Evolutionary conservation across 495 filamentous ascomycete species (phyloP).

Genomic region (Xylaria palmicola): DNA sequence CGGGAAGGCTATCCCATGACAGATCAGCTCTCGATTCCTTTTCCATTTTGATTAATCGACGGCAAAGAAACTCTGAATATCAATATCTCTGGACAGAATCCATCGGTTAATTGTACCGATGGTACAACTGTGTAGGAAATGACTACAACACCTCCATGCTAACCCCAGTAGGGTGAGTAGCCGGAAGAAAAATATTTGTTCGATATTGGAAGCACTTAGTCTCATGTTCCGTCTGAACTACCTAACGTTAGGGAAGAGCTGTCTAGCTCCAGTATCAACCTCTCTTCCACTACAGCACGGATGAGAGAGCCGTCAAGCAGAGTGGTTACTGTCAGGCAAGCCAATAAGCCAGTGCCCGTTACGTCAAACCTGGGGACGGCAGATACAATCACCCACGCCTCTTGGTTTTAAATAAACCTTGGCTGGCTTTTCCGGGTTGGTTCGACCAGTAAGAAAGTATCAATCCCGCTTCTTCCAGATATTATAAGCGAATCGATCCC

Average conservation of each 20-base stretch:
- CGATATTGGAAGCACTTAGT: no score
- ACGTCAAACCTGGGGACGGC: background rate
- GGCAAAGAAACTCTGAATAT: no score
- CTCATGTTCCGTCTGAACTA: no score
- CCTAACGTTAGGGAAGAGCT: background rate
- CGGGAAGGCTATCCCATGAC: background rate
- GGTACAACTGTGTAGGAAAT: no score
- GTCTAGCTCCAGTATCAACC: background rate
- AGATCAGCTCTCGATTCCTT: background rate
- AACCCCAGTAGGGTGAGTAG: no score
- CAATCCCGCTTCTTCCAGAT: conserved; percentile 10
- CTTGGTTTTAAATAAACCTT: background rate
- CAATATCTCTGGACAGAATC: no score
- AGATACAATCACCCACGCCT: background rate
- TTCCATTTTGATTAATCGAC: no score
- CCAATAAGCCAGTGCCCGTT: background rate
- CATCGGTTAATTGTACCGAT: no score
- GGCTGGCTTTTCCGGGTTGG: background rate
- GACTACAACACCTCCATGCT: no score
- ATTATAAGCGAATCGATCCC: conserved; percentile 9
- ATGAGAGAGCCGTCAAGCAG: background rate
- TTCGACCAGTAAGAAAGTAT: conserved; percentile 1
- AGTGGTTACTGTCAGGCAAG: background rate
- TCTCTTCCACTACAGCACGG: background rate
- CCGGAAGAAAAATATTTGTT: no score